phyloP scores from a whole-genome alignment of 2,329 filamentous ascomycete genomes.

The Corniculantispora saksenae region DNA sequence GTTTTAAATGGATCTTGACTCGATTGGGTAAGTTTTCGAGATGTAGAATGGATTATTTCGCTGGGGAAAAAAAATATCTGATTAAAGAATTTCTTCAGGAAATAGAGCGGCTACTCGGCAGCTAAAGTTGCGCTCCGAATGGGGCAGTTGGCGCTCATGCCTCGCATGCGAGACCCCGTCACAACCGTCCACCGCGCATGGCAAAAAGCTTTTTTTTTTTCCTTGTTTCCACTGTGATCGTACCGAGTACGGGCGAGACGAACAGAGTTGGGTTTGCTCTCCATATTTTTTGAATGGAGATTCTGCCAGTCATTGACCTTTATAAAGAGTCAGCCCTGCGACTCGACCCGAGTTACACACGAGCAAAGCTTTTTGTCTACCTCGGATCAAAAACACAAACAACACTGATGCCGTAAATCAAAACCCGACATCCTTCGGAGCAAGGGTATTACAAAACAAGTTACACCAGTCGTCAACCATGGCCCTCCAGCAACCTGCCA shows the following conservation, averaged over 20 bases:
- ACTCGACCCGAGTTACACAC: too few relatives aligned
- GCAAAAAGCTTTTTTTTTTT: slow-evolving; percentile 4
- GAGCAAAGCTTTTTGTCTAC: too few relatives aligned
- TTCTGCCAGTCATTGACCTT: too few relatives aligned
- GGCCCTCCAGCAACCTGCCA: slow-evolving; percentile 16
- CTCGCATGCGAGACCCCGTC: background rate
- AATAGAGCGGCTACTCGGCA: background rate
- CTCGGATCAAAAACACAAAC: too few relatives aligned
- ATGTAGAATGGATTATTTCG: background rate
- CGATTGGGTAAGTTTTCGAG: slow-evolving; percentile 15
- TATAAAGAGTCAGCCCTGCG: too few relatives aligned
- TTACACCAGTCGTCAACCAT: background rate
- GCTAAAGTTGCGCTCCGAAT: background rate
- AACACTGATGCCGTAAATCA: too few relatives aligned
- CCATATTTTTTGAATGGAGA: too few relatives aligned
- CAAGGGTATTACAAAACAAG: background rate
- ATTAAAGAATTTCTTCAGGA: background rate
- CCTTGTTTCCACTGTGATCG: background rate
- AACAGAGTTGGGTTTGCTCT: too few relatives aligned
- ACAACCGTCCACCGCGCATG: background rate
- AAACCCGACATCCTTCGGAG: too few relatives aligned
- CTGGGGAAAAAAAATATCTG: background rate
- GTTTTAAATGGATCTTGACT: slow-evolving; percentile 13
- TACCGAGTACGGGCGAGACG: too few relatives aligned
- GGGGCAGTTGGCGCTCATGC: slow-evolving; percentile 14